Evolutionary conservation across 345 rosid genomes (phyloP).

Genomic region (Salix purpurea): DNA sequence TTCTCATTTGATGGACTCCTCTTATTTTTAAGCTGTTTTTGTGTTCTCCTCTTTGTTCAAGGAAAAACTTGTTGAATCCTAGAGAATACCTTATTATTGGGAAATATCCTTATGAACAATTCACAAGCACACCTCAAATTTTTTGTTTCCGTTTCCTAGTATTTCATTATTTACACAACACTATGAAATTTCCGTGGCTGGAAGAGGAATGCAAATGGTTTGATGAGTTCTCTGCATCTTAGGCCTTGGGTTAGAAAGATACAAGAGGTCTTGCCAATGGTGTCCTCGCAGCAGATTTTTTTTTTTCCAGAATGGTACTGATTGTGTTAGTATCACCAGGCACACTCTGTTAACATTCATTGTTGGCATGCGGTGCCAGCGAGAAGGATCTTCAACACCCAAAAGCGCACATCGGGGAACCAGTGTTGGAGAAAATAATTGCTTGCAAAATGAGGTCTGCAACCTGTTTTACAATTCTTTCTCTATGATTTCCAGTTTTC

Average conservation of each 20-base stretch:
- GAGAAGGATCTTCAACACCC: neutral
- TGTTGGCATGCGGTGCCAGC: neutral
- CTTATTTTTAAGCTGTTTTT: no score
- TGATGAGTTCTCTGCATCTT: conserved; percentile 37
- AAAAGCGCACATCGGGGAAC: neutral
- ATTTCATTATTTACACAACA: no score
- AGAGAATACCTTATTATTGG: no score
- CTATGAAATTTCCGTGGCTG: conserved; percentile 73
- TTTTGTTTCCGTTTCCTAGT: no score
- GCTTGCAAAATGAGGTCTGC: neutral
- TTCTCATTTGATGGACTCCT: no score
- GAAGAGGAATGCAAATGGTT: conserved; percentile 90
- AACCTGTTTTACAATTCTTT: neutral
- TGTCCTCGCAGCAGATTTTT: neutral
- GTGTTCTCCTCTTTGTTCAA: no score
- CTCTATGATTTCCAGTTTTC: no score
- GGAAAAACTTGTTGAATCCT: no score
- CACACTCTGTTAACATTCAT: neutral
- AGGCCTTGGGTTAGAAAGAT: neutral
- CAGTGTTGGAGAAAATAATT: neutral
- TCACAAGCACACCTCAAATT: no score
- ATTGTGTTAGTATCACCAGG: neutral
- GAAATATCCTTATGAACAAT: no score
- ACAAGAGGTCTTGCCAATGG: neutral
- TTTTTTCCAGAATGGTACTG: neutral